Percentiles rank a stretch among this genome's conserved stretches.
Conservation (phyloP, 768 basidiomycete species). For the Agrocybe chaxingu region DNA sequence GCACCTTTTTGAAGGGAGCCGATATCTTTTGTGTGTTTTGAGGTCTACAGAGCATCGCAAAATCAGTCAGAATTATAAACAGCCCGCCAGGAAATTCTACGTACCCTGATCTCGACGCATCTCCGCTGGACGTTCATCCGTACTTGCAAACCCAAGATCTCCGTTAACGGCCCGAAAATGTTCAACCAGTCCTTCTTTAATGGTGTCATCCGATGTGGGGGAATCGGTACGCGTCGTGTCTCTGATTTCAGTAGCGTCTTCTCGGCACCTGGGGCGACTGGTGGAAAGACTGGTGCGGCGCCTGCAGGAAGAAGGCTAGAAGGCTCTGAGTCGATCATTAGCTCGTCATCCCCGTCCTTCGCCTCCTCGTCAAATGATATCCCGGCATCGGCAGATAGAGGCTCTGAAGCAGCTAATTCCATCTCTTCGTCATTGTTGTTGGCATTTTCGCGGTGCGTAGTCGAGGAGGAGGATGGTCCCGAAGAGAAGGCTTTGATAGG, state of each 20-base stretch:
- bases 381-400: constrained; percentile 6
- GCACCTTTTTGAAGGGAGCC: constrained; percentile 95
- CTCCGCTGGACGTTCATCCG: constrained; percentile 92
- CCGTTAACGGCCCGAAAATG: constrained; percentile 92
- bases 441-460: constrained; percentile 1
- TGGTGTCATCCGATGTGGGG: constrained; percentile 97
- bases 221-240: constrained; percentile 85
- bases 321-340: constrained; percentile 44
- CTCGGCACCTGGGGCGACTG: constrained; percentile 58
- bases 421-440: constrained; percentile 21
- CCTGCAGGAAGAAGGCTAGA: constrained; percentile 46
- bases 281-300: constrained; percentile 64
- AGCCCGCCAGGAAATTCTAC: constrained; percentile 22
- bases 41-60: constrained; percentile 55
- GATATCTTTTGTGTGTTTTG: constrained; percentile 89
- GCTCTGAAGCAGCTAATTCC: constrained; percentile 10
- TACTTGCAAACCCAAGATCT: constrained; percentile 92
- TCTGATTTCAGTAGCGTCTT: constrained; percentile 71
- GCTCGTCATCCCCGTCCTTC: constrained; percentile 22
- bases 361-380: constrained; percentile 9
- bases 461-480: constrained; percentile 20
- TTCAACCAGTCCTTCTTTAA: constrained; percentile 95
- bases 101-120: constrained; percentile 89
- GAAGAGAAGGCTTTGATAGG: constrained; percentile 12
- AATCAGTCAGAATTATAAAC: not conserved